Conservation (phyloP, 2,329 filamentous ascomycete genomes). For the Calonectria naviculata region DNA sequence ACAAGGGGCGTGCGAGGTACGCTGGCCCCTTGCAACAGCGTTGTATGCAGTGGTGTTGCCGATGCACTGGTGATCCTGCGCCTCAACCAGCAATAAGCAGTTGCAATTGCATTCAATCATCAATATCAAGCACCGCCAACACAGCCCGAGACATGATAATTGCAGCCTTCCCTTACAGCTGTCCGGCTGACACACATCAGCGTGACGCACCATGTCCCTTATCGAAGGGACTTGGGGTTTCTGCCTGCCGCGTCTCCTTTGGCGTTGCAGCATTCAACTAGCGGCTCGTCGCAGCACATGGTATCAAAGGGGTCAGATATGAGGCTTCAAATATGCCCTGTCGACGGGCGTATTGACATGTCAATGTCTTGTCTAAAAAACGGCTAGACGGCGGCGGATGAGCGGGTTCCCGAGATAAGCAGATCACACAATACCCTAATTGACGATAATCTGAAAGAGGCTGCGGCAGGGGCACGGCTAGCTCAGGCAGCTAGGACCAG, state of each 20-base stretch:
- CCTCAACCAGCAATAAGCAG: background rate
- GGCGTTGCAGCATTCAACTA: background rate
- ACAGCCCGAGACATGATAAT: background rate
- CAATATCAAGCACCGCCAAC: conserved; percentile 20
- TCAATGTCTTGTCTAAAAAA: conserved; percentile 20
- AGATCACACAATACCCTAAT: conserved; percentile 8
- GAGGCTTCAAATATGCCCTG: conserved; percentile 3
- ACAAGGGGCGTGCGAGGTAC: conserved; percentile 1
- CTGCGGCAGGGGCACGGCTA: conserved; percentile 18
- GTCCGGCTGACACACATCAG: conserved; percentile 22
- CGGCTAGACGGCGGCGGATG: conserved; percentile 11
- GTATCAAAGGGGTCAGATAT: background rate
- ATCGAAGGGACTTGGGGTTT: conserved; percentile 7
- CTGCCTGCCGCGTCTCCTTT: conserved; percentile 3
- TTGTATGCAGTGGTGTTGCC: conserved; percentile 21
- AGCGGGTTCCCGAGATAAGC: conserved; percentile 21
- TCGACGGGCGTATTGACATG: background rate
- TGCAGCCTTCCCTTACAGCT: background rate
- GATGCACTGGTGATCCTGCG: conserved; percentile 28
- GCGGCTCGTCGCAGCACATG: background rate
- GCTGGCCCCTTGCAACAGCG: conserved; percentile 4
- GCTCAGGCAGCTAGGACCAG: conserved; percentile 16
- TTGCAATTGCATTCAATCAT: conserved; percentile 4
- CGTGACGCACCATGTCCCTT: conserved; percentile 25
- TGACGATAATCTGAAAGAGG: conserved; percentile 11